Evolutionary conservation across 345 rosid genomes (phyloP), one percentile per base, ranked within the genome.

Genomic region (Euphorbia tirucalli): DNA sequence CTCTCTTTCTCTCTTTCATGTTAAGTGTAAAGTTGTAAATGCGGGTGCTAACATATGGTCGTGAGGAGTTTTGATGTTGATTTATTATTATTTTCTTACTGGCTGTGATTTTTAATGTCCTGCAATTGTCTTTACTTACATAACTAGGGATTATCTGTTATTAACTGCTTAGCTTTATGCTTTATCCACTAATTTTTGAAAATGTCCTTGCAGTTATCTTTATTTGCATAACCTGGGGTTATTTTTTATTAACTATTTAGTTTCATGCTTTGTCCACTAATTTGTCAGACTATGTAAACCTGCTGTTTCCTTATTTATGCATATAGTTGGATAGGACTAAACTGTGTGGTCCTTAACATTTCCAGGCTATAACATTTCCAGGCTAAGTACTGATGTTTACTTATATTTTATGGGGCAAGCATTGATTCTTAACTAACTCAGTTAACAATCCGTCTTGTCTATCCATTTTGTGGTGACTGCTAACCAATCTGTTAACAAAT

Each of bases 401-500:
- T 72, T 62, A 71, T 66, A 72, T 79, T 74, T 48, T 58, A 27
- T 72, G 69, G 67, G 80, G 67, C 67, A 73, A 66, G 75, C 69
- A 56, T 68, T 81, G 77, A 76, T 66, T 79, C 52, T 81, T 85
- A 64, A 83, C 90, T 85, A 78, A 83, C 88, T 74, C 69, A 73
- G 66, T 87, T 84, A 83, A 85, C 90, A 71, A 73, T 86, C 80
- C 44, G 66, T 80, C 75, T 74, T 83, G 85, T 83, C 77, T 83
- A 64, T 84, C 82, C 77, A 75, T 82, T 83, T 85, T 86, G 71
- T 83, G 82, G 83, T 85, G 80, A 77, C 85, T 83, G 85, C 85
- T 85, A 81, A 88, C 96, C 74, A 68, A 84, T 83, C 80, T 83
- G 72, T 82, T 85, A 84, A 85, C 91, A 70, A 84, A 84, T 88